These are phyloP conservation scores for Thalassiosira mediterranea DNA, from an alignment of 352 stramenopile genomes.

Conservation along the genomic window DNA sequence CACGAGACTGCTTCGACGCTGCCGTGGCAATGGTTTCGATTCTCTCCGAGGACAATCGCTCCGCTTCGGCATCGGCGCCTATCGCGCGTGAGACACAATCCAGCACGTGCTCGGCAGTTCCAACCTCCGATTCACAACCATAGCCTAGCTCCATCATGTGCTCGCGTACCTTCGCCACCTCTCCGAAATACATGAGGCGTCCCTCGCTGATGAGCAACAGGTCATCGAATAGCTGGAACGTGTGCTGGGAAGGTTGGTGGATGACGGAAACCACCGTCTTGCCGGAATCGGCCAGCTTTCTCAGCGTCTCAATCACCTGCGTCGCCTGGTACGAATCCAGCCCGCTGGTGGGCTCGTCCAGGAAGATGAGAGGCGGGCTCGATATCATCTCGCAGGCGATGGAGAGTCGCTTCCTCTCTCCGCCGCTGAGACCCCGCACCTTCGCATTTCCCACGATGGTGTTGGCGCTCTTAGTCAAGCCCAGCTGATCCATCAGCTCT, in stretches of 20 bases:
- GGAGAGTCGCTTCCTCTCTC: constrained; percentile 79
- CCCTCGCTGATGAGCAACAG: constrained; percentile 73
- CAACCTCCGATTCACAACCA: constrained; percentile 42
- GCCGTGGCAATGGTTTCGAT: constrained; percentile 6
- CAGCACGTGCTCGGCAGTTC: constrained; percentile 81
- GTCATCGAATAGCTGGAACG: constrained; percentile 77
- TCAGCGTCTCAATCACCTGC: constrained; percentile 71
- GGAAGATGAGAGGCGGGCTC: constrained; percentile 65
- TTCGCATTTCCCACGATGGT: constrained; percentile 59
- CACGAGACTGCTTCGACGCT: constrained; percentile 1
- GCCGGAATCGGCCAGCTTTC: constrained; percentile 58
- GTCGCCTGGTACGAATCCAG: constrained; percentile 84
- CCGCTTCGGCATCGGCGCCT: constrained; percentile 21
- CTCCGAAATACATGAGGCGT: constrained; percentile 62
- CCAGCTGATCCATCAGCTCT: constrained; percentile 62
- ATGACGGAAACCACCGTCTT: constrained; percentile 75
- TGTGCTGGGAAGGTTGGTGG: constrained; percentile 78
- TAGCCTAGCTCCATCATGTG: constrained; percentile 59
- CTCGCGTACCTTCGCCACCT: constrained; percentile 28
- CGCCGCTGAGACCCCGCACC: constrained; percentile 71
- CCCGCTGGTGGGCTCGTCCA: constrained; percentile 88
- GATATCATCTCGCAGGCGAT: constrained; percentile 78
- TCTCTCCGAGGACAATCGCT: constrained; percentile 14
- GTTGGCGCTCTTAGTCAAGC: constrained; percentile 55
- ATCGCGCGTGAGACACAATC: constrained; percentile 73